These are phyloP conservation scores for Cercospora janseana DNA, from an alignment of 2,329 filamentous ascomycete genomes.

Conservation along the genomic window DNA sequence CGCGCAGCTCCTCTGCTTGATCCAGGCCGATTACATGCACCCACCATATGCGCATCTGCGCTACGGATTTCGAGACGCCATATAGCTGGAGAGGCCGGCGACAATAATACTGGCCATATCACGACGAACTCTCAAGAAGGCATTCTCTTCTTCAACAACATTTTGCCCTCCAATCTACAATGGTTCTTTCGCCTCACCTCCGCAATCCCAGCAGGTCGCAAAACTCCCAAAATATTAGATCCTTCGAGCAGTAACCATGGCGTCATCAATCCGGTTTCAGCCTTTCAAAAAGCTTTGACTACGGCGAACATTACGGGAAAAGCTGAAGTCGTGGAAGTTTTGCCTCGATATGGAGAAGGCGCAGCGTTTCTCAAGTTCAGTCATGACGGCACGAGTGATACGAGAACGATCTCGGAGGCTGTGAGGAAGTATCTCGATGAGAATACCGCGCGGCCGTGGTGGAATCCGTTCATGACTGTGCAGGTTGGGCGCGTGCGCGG, in stretches of 20 bases:
- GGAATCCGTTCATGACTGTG: slow-evolving; percentile 74
- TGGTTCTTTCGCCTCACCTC: slow-evolving; percentile 58
- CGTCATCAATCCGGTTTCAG: slow-evolving; percentile 56
- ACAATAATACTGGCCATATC: slow-evolving; percentile 76
- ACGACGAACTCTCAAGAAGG: slow-evolving; percentile 71
- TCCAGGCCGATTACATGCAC: not conserved
- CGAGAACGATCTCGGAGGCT: slow-evolving; percentile 58
- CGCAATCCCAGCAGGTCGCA: slow-evolving; percentile 38
- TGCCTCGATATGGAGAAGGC: slow-evolving; percentile 85
- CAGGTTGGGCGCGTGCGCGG: slow-evolving; percentile 73
- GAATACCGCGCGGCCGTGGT: slow-evolving; percentile 80
- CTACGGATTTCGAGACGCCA: slow-evolving; percentile 18
- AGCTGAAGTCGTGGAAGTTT: slow-evolving; percentile 72
- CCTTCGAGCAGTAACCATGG: slow-evolving; percentile 30
- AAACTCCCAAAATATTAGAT: slow-evolving; percentile 17
- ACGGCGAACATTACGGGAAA: slow-evolving; percentile 28
- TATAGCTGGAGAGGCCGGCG: slow-evolving; percentile 25
- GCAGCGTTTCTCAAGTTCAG: slow-evolving; percentile 89
- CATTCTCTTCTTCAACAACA: slow-evolving; percentile 86
- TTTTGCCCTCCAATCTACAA: slow-evolving; percentile 77
- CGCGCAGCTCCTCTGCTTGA: slow-evolving; percentile 13
- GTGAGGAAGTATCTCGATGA: slow-evolving; percentile 65
- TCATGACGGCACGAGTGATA: slow-evolving; percentile 49
- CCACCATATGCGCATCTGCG: not conserved
- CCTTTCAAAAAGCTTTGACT: slow-evolving; percentile 49